These are phyloP conservation scores for Podila clonocystis DNA, from an alignment of 192 early-diverging fungal genomes.

Conservation along the genomic window DNA sequence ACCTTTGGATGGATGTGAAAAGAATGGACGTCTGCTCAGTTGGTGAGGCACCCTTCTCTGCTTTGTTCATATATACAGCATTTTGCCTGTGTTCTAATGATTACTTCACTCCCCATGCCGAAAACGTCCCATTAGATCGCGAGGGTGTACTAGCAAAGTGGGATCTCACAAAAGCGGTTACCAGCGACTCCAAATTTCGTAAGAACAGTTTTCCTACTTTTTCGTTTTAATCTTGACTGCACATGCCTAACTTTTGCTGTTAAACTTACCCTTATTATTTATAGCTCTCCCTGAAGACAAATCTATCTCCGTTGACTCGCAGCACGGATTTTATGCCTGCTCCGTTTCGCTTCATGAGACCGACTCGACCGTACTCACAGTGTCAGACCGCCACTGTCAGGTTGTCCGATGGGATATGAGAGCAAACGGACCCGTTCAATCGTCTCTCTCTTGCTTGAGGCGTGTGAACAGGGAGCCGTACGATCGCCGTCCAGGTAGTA, in stretches of 20 bases:
- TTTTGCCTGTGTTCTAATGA: not conserved
- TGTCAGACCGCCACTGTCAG: conserved; percentile 20
- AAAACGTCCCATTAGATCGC: not conserved
- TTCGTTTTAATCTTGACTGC: not conserved
- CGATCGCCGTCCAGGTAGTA: not conserved
- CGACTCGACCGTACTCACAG: conserved; percentile 23
- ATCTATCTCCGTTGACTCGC: not conserved
- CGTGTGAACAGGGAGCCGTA: not conserved
- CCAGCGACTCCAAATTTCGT: not conserved
- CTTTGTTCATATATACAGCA: not conserved
- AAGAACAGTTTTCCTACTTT: not conserved
- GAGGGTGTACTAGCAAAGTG: not conserved
- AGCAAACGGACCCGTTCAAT: not conserved
- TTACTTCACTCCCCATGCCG: not conserved
- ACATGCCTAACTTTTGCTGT: not conserved
- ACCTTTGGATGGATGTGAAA: conserved; percentile 22
- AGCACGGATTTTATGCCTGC: conserved; percentile 6
- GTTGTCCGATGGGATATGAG: conserved; percentile 31
- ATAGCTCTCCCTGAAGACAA: not conserved
- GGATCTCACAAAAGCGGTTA: not conserved
- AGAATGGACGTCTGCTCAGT: conserved; percentile 31
- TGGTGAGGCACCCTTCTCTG: conserved; percentile 1
- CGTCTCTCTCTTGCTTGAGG: conserved; percentile 1
- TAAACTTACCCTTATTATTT: not conserved
- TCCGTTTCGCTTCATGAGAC: conserved; percentile 23